Evolutionary conservation across 768 basidiomycete species (phyloP), one percentile per base, ranked within the genome.

Genomic region (Leccinum longicurvipes): DNA sequence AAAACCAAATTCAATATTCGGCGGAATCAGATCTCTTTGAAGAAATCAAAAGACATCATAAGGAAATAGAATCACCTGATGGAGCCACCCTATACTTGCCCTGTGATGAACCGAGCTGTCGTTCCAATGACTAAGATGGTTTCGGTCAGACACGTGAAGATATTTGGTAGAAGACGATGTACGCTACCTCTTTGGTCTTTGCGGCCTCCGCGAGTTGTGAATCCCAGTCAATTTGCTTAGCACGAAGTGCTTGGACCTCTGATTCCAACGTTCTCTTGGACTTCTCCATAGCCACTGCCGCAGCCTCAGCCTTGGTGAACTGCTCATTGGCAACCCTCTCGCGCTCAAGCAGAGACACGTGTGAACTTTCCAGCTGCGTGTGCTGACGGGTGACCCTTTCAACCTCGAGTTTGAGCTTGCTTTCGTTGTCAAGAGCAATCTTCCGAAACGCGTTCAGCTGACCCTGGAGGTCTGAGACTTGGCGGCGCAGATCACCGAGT

Each of bases 391-490:
- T 67, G 1, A 84, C 68, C 23, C 80, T 77, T 27, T 93, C 90
- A 17, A 91, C 74, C 55, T 97, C 92, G 21, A 87, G 75, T 63
- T 85, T 86, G 54, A 91, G 80, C 64, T 85, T 86, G 68, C 78
- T 89, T 64, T 91, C 87, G 24, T 74, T 75, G 54, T 91, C 87
- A 21, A 85, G 69, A 4, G 85, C 79, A 4, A 73, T 67, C 51
- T 80, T 80, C 21, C 89, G 86, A 21, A 83, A 79, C 15, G 86
- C 82, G 31, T 79, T 77, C 15, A 94, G 77, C 31, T 92, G 87
- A 42, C 82, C 74, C 45, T 89, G 87, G 28, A 91, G 72, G 39
- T 79, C 77, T 19, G 68, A 65, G 21, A 82, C 80, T 63, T 92
- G 86, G 10, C 67, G 65, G 21, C 94, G 85, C 6, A 99, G 77